A percentile compares a stretch with the other conserved stretches of the same genome.
Evolutionary conservation across 768 basidiomycete genomes (phyloP).

Genomic region (Lentinula edodes): DNA sequence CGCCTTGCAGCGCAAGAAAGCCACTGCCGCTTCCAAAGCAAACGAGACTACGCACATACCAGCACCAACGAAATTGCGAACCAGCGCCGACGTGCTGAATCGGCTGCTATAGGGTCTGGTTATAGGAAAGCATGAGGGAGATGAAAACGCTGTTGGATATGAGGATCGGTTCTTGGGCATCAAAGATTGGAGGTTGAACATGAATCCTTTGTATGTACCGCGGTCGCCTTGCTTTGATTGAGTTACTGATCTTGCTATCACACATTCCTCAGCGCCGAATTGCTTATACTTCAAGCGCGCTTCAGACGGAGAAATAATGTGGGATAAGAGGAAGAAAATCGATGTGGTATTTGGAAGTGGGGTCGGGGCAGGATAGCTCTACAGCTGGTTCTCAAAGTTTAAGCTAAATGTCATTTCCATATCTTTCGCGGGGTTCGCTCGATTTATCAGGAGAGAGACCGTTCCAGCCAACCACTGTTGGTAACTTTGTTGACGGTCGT

Average conservation of each 20-base stretch:
- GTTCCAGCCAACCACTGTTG: no score
- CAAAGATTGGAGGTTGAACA: constrained; percentile 17
- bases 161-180: constrained; percentile 18
- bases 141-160: constrained; percentile 16
- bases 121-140: neutral
- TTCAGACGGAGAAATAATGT: constrained; percentile 11
- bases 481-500: no score
- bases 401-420: no score
- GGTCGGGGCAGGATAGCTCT: neutral
- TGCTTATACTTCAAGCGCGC: constrained; percentile 13
- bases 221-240: neutral
- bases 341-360: constrained; percentile 17
- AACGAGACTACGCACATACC: constrained; percentile 1
- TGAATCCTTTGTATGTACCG: constrained; percentile 14
- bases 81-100: constrained; percentile 16
- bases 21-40: neutral
- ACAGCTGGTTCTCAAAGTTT: no score
- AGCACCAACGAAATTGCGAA: constrained; percentile 12
- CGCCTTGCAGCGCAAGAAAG: neutral
- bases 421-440: no score
- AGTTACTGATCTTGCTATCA: neutral
- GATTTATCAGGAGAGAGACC: no score
- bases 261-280: constrained; percentile 19
- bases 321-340: constrained; percentile 15
- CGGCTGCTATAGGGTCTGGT: constrained; percentile 16